These are phyloP conservation scores for Maudiozyma humilis DNA, from an alignment of 1,139 yeast genomes.

Conservation along the genomic window DNA sequence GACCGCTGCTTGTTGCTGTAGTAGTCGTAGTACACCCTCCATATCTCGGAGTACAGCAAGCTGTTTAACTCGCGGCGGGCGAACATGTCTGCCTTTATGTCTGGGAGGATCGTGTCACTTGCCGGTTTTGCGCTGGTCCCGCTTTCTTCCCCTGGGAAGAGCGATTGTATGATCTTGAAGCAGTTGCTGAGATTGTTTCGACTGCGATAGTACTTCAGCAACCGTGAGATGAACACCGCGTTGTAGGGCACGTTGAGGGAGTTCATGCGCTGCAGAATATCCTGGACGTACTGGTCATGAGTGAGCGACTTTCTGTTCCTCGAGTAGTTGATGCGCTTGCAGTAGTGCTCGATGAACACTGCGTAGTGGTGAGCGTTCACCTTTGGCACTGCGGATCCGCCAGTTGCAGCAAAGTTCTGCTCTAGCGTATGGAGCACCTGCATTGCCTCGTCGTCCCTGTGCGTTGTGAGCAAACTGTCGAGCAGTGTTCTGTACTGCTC, in stretches of 20 bases:
- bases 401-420: slow-evolving; percentile 1
- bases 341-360: slow-evolving; percentile 21
- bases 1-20: slow-evolving; percentile 7
- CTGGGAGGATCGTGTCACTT: not conserved
- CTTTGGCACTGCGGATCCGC: slow-evolving; percentile 6
- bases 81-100: slow-evolving; percentile 13
- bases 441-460: slow-evolving; percentile 16
- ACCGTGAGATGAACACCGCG: slow-evolving; percentile 16
- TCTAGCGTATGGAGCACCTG: slow-evolving; percentile 17
- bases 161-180: slow-evolving; percentile 19
- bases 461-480: slow-evolving; percentile 15
- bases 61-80: slow-evolving; percentile 17
- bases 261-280: slow-evolving; percentile 13
- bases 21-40: slow-evolving; percentile 22
- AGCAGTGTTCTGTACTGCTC: slow-evolving; percentile 15
- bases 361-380: slow-evolving; percentile 28
- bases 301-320: not conserved
- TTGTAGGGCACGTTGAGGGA: slow-evolving; percentile 12
- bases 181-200: slow-evolving; percentile 15
- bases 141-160: slow-evolving; percentile 10
- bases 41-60: slow-evolving; percentile 22
- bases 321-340: not conserved
- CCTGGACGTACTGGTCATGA: slow-evolving; percentile 7
- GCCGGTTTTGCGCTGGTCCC: not conserved
- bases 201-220: slow-evolving; percentile 19